Base-by-base conservation (phyloP, 148 eudicot species). In the Fagopyrum homotropicum region DNA sequence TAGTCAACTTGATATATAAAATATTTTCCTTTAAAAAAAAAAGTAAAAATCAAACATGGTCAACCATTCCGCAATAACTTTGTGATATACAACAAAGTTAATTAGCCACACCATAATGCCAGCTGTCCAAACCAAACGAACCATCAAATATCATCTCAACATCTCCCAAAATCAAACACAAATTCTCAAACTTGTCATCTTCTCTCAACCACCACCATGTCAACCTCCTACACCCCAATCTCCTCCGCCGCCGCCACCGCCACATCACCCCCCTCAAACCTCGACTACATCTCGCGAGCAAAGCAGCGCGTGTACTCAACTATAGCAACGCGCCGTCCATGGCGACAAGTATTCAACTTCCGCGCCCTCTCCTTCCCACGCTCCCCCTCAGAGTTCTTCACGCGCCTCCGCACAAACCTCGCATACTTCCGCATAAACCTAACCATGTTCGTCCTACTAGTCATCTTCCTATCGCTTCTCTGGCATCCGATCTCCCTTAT, bases 401-500 rank as follows among this genome's bases (percentile, higher is more conserved):
- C 68, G 49, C 86, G 93, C 51, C 82, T 91, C 72, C 82, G 76
- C 54, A 77, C 84, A 0, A 93, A 93, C 83, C 12, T 85, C 77
- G 72, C 77, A 5, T 88, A 88, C 89, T 93, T 91, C 86, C 86
- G 82, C 1, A 80, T 84, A 80, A 93, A 93, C 86, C 87, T 89
- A 84, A 83, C 87, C 40, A 81, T 93, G 55, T 22, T 87, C 70
- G 66, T 83, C 19, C 87, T 93, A 11, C 1, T 85, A 0, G 50
- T 91, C 69, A 80, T 93, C 69, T 91, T 93, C 80, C 77, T 91
- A 6, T 84, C 95, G 72, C 89, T 93, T 15, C 77, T 93, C 19
- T 89, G 89, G 89, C 91, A 91, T 80, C 95, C 98, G 57, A 75
- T 91, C 81, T 91, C 98, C n/a, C 89, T 93, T 61, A 79, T 93